Evolutionary conservation across 495 filamentous ascomycete genomes (phyloP), one percentile per base, ranked within the genome.

Genomic region (Neurospora terricola): DNA sequence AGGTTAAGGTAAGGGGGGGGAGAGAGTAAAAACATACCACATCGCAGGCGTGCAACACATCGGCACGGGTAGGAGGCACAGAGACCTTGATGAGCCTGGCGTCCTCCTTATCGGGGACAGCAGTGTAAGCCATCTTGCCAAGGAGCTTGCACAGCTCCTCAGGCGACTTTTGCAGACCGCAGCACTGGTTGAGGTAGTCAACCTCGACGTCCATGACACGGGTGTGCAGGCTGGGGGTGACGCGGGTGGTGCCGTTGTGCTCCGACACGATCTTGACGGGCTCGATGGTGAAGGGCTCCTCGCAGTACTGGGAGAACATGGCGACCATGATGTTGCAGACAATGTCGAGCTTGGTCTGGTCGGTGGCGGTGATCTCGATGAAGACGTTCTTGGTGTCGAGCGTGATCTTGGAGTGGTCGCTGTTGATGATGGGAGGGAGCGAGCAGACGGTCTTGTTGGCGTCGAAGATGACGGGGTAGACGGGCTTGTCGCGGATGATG

Each of bases 381-480:
- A 98, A 93, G 78, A 98, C 87, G 81, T 98, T 98, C 76, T 85
- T 92, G 69, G 94, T 98, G 77, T 93, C 84, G 45, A 97, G 84
- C 2, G 88, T 93, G 79, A 99, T 98, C 84, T 98, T 99, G 71
- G 94, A 97, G 83, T 93, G 94, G 78, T 99, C 88, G 74, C 94
- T 89, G 83, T 99, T 99, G 86, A 99, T 99, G 79, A 98, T 97
- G 14, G 96, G 96, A 0, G 96, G 96, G 71, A 99, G 86, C 34
- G 95, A 98, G 84, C 94, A 97, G 69, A 98, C 93, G 38, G 88
- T 91, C 40, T 90, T 85, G 75, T 97, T 92, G 42, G 93, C 88
- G 83, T 99, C 96, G 77, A 93, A 93, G 76, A 99, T 95, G 69
- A 97, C 93, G n/a, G 96, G 96, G 81, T 98, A 99, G 38, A 97